Percentiles rank a stretch among this genome's conserved stretches.
These are phyloP conservation scores for Dalbergia cultrata DNA, from an alignment of 306 rosid genomes.

Conservation along the genomic window DNA sequence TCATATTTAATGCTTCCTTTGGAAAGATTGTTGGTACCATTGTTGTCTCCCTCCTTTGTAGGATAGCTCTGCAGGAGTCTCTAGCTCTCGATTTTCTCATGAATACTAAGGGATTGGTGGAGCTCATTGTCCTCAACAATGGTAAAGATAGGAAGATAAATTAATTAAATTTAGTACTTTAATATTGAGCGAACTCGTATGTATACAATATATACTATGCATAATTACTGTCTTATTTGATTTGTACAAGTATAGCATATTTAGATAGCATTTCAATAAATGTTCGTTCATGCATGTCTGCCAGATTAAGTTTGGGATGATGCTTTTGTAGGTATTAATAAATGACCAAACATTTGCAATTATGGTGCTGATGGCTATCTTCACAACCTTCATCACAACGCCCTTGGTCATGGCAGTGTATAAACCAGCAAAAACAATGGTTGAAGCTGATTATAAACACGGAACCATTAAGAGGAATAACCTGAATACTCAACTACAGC, in stretches of 20 bases:
- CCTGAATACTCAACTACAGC: conserved; percentile 54
- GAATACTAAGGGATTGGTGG: conserved; percentile 82
- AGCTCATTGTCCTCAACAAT: conserved; percentile 80
- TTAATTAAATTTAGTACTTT: no score
- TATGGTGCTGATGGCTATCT: conserved; percentile 80
- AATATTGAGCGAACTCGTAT: no score
- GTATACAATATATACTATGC: no score
- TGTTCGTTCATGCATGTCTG: no score
- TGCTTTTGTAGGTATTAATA: conserved; percentile 67
- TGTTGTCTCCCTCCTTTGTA: conserved; percentile 58
- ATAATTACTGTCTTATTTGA: no score
- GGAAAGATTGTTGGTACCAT: conserved; percentile 77
- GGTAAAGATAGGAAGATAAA: conserved; percentile 78
- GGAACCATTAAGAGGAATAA: conserved; percentile 58
- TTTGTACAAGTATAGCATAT: no score
- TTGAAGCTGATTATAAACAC: conserved; percentile 52
- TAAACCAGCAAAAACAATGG: conserved; percentile 55
- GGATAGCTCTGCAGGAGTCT: conserved; percentile 61
- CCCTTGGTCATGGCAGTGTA: conserved; percentile 68
- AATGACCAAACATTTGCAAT: conserved; percentile 83
- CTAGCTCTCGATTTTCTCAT: conserved; percentile 75
- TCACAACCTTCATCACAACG: conserved; percentile 80
- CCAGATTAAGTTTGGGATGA: not conserved
- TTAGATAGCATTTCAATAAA: no score
- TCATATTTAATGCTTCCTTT: conserved; percentile 68